phyloP scores from a whole-genome alignment of 1,139 yeast genomes.

The Wickerhamomyces sp. region DNA sequence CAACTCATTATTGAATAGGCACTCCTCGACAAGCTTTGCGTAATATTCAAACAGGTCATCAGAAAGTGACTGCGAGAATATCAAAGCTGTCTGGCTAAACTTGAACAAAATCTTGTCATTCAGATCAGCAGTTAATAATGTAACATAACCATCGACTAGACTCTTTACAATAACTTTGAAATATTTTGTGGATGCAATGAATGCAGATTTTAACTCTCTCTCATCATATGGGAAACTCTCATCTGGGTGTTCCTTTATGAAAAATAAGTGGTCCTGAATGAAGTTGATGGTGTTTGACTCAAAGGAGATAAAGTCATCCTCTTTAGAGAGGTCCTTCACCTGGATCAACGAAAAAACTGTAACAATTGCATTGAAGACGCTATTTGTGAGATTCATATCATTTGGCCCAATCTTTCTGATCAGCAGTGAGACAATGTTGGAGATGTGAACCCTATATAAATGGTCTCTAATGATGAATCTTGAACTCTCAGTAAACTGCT shows the following conservation, averaged over 20 bases:
- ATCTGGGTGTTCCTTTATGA: constrained; percentile 34
- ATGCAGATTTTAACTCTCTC: constrained; percentile 48
- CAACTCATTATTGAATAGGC: constrained; percentile 51
- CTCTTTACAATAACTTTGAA: constrained; percentile 58
- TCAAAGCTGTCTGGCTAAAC: constrained; percentile 60
- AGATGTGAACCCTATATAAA: constrained; percentile 69
- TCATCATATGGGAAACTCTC: constrained; percentile 32
- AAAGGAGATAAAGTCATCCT: constrained; percentile 47
- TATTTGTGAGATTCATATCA: constrained; percentile 70
- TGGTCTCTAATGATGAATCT: constrained; percentile 65
- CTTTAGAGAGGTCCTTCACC: constrained; percentile 44
- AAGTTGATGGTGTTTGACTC: constrained; percentile 44
- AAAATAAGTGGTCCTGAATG: constrained; percentile 57
- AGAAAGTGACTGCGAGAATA: constrained; percentile 67
- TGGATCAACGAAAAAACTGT: constrained; percentile 74
- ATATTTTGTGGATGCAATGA: constrained; percentile 68
- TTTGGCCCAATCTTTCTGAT: constrained; percentile 87
- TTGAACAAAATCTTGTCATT: constrained; percentile 47
- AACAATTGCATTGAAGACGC: constrained; percentile 67
- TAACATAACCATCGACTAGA: constrained; percentile 57
- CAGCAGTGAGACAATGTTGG: constrained; percentile 64
- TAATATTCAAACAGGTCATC: constrained; percentile 47
- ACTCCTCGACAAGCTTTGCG: constrained; percentile 39
- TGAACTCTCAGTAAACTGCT: constrained; percentile 60
- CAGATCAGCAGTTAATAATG: constrained; percentile 63